Evolutionary conservation across 2,329 filamentous ascomycete genomes (phyloP).

Genomic region (Paradendryphiella salina): DNA sequence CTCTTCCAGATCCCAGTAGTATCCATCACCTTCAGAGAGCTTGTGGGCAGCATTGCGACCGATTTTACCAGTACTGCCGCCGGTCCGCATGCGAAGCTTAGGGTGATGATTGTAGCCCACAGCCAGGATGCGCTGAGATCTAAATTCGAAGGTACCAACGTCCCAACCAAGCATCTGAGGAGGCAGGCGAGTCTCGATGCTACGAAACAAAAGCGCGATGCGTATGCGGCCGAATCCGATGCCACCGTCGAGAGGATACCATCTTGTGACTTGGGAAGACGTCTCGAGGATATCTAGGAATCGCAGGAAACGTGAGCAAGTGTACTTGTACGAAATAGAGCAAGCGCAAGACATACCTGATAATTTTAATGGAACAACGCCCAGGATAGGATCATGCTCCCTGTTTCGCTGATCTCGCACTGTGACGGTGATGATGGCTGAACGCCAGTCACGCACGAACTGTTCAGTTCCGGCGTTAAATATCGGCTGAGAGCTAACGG

Average conservation of each 20-base stretch:
- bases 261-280: constrained; percentile 81
- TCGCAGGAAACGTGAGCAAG: neutral
- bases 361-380: constrained; percentile 84
- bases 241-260: constrained; percentile 96
- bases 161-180: constrained; percentile 88
- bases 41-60: constrained; percentile 64
- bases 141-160: constrained; percentile 90
- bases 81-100: constrained; percentile 79
- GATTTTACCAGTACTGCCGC: constrained; percentile 76
- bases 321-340: too few relatives aligned
- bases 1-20: constrained; percentile 62
- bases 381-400: constrained; percentile 92
- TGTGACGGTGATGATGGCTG: constrained; percentile 79
- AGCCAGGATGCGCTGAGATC: constrained; percentile 69
- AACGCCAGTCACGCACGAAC: constrained; percentile 92
- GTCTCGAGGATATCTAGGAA: constrained; percentile 75
- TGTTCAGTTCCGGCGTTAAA: constrained; percentile 96
- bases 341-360: constrained; percentile 47
- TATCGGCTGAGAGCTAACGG: constrained; percentile 90
- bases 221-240: constrained; percentile 86
- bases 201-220: constrained; percentile 87
- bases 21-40: constrained; percentile 61
- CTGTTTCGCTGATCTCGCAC: constrained; percentile 87
- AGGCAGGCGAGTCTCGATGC: constrained; percentile 83
- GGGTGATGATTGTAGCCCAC: constrained; percentile 63